A percentile compares a stretch with the other conserved stretches of the same genome.
Evolutionary conservation across 139 green algal genomes (phyloP).

Genomic region (Limnomonas spitsbergensis): DNA sequence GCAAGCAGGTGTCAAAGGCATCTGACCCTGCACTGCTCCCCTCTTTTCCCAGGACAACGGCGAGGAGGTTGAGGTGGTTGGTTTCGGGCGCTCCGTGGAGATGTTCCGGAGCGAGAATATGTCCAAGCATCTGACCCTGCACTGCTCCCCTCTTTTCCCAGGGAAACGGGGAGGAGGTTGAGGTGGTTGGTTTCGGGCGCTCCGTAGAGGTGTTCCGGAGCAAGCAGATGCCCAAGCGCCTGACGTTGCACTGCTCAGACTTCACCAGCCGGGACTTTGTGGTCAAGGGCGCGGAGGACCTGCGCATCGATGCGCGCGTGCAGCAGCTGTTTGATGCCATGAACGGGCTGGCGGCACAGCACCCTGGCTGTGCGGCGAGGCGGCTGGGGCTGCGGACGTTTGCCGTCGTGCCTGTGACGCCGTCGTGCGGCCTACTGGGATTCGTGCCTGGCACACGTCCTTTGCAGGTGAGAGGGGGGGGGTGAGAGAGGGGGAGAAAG

Average conservation of each 20-base stretch:
- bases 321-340: constrained; percentile 65
- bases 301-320: constrained; percentile 69
- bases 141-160: background rate
- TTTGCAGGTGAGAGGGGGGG: constrained; percentile 13
- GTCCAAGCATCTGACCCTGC: constrained; percentile 61
- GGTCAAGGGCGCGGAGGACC: constrained; percentile 73
- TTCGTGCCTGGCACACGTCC: constrained; percentile 54
- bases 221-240: constrained; percentile 72
- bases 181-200: background rate
- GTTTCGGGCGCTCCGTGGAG: constrained; percentile 19
- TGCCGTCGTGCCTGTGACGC: constrained; percentile 29
- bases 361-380: constrained; percentile 1
- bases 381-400: background rate
- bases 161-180: background rate
- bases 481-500: too few relatives aligned
- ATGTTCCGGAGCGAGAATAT: constrained; percentile 72
- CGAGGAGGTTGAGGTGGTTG: background rate
- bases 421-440: constrained; percentile 53
- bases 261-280: constrained; percentile 23
- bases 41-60: background rate
- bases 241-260: constrained; percentile 52
- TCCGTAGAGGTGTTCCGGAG: constrained; percentile 53
- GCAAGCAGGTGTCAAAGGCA: constrained; percentile 74
- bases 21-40: constrained; percentile 55
- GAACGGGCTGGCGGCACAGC: constrained; percentile 46